These are phyloP conservation scores for Claviceps arundinis DNA, from an alignment of 2,329 filamentous ascomycete species.

Conservation along the genomic window DNA sequence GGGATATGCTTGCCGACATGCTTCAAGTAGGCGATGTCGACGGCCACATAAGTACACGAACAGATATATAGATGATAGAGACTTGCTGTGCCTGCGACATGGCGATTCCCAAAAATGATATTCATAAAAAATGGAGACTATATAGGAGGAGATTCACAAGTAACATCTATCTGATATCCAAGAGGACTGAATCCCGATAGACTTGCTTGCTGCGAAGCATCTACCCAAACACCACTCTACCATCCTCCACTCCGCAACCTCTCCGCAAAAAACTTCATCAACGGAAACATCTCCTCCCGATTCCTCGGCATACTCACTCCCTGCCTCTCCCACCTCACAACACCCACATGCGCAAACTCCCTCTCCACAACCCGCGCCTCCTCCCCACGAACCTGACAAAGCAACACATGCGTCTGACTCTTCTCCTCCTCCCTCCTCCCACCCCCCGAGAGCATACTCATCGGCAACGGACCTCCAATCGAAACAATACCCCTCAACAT, in stretches of 20 bases:
- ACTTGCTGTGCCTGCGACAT: too few species aligned
- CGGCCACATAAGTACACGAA: neutral
- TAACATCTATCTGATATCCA: too few species aligned
- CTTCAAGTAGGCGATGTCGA: constrained; percentile 39
- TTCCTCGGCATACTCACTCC: constrained; percentile 74
- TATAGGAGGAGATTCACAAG: too few species aligned
- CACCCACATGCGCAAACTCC: constrained; percentile 53
- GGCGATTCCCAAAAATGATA: too few species aligned
- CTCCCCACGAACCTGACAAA: constrained; percentile 47
- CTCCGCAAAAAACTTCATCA: constrained; percentile 74
- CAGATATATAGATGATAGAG: too few species aligned
- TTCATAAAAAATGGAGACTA: too few species aligned
- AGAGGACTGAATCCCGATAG: too few species aligned
- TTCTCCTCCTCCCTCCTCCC: constrained; percentile 35
- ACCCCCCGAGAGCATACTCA: constrained; percentile 29
- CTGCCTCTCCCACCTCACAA: constrained; percentile 53
- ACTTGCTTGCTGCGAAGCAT: too few species aligned
- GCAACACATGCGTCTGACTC: constrained; percentile 48
- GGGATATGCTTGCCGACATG: constrained; percentile 74
- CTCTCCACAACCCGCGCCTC: constrained; percentile 50
- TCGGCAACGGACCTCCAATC: constrained; percentile 47
- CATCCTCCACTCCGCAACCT: constrained; percentile 31
- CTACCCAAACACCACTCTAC: neutral
- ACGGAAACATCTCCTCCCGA: constrained; percentile 74
- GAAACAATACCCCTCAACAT: constrained; percentile 45